These are phyloP conservation scores for Blastobotrys malaysiensis DNA, from an alignment of 1,139 yeast species.

Conservation along the genomic window DNA sequence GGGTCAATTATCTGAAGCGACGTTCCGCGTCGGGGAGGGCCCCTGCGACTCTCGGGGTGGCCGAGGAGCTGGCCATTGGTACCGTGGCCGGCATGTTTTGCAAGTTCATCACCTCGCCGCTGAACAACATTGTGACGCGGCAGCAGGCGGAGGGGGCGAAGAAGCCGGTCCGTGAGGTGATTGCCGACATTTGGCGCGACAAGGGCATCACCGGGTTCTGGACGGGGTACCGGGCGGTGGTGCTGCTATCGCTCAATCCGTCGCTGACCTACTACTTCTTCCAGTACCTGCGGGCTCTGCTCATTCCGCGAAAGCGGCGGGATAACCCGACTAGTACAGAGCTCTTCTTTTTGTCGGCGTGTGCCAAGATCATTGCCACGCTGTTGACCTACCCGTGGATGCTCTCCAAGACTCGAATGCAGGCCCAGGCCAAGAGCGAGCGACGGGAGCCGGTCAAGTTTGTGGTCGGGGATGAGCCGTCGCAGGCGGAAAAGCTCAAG, in stretches of 20 bases:
- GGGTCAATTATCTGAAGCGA: constrained; percentile 70
- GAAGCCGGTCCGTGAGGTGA: constrained; percentile 20
- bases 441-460: constrained; percentile 8
- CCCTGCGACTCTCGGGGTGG: constrained; percentile 78
- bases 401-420: constrained; percentile 69
- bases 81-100: constrained; percentile 58
- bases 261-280: constrained; percentile 56
- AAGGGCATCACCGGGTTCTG: constrained; percentile 66
- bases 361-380: constrained; percentile 33
- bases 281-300: constrained; percentile 24
- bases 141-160: constrained; percentile 29
- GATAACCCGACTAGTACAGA: constrained; percentile 27
- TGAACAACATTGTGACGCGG: constrained; percentile 32
- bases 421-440: constrained; percentile 39
- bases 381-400: constrained; percentile 33
- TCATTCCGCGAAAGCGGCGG: constrained; percentile 26
- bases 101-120: constrained; percentile 31
- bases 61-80: constrained; percentile 80
- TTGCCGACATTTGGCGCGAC: constrained; percentile 49
- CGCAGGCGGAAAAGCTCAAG: background rate
- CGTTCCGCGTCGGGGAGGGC: constrained; percentile 66
- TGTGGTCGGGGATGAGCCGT: background rate
- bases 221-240: constrained; percentile 69
- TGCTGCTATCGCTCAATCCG: constrained; percentile 68
- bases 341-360: constrained; percentile 31